Conservation (phyloP, 192 early-diverging fungal species). For the Haplosporangium gracile region DNA sequence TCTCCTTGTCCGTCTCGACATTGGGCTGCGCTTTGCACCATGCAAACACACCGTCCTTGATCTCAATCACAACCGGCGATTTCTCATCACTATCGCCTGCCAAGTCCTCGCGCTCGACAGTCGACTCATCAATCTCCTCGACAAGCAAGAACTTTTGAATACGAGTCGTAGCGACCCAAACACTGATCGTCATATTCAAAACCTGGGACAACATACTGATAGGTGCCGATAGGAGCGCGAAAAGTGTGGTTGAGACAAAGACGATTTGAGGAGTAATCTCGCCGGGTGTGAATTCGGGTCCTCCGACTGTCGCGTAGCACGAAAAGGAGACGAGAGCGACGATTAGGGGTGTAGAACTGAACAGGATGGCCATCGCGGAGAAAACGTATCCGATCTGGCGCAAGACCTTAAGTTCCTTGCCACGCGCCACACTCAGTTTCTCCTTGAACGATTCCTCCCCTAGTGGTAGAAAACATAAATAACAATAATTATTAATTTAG, state of each 20-base stretch:
- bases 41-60: constrained; percentile 21
- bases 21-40: constrained; percentile 2
- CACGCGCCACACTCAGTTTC: neutral
- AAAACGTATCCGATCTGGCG: constrained; percentile 4
- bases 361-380: constrained; percentile 9
- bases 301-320: constrained; percentile 17
- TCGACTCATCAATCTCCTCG: constrained; percentile 10
- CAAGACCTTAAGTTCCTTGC: constrained; percentile 3
- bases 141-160: constrained; percentile 10
- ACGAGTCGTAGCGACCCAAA: constrained; percentile 12
- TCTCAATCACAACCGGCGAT: neutral
- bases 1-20: constrained; percentile 2
- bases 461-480: neutral
- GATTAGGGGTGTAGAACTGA: neutral
- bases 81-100: neutral
- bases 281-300: neutral
- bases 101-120: constrained; percentile 8
- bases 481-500: neutral
- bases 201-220: constrained; percentile 12
- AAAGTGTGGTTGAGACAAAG: constrained; percentile 10
- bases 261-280: constrained; percentile 11
- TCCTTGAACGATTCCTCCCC: constrained; percentile 29
- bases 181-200: constrained; percentile 5
- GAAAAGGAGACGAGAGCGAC: constrained; percentile 17
- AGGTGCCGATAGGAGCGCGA: neutral